These are phyloP conservation scores for Lophiotrema nucula DNA, from an alignment of 495 filamentous ascomycete genomes.

Conservation along the genomic window DNA sequence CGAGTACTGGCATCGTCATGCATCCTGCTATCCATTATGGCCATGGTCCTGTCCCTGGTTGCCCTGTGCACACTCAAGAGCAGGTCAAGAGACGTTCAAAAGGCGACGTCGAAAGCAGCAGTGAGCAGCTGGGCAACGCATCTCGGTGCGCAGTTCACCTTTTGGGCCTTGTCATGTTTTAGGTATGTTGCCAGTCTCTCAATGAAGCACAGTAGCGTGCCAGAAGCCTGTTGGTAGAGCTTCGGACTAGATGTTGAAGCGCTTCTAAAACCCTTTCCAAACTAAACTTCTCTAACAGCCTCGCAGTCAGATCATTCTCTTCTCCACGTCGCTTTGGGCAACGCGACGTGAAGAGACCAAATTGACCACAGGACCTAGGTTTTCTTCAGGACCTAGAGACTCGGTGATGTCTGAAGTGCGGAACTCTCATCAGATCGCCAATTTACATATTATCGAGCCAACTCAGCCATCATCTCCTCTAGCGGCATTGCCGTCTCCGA, in stretches of 20 bases:
- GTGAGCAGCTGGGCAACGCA: constrained; percentile 6
- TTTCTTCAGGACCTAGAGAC: constrained; percentile 8
- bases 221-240: too few relatives aligned
- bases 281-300: too few relatives aligned
- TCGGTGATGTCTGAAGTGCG: constrained; percentile 31
- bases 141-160: constrained; percentile 13
- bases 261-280: too few relatives aligned
- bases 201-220: too few relatives aligned
- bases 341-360: background rate
- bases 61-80: constrained; percentile 24
- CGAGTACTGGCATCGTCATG: constrained; percentile 12
- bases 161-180: constrained; percentile 26
- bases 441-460: constrained; percentile 23
- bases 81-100: constrained; percentile 2
- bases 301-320: constrained; percentile 18
- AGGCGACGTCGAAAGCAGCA: background rate
- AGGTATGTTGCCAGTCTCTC: too few relatives aligned
- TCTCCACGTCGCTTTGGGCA: constrained; percentile 13
- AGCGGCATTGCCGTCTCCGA: constrained; percentile 29
- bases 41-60: constrained; percentile 18
- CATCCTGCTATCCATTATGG: constrained; percentile 6
- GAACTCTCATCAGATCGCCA: constrained; percentile 12
- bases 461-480: constrained; percentile 11
- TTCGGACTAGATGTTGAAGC: too few relatives aligned
- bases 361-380: background rate